Conservation (phyloP, 768 basidiomycete genomes). For the Amanita inopinata region DNA sequence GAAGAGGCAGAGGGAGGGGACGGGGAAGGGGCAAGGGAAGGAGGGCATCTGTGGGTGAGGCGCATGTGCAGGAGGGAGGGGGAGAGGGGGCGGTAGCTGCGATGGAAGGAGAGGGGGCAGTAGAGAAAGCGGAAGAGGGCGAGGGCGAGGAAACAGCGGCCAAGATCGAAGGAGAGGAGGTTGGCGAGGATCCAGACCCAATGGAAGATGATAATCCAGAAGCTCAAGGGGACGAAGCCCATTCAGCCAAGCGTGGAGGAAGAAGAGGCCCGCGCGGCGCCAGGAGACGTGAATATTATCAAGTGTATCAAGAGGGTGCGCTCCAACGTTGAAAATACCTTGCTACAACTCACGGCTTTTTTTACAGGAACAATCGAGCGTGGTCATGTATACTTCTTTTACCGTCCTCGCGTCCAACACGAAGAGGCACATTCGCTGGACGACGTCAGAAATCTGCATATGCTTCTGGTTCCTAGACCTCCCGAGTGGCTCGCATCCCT, state of each 20-base stretch:
- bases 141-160: no score
- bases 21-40: no score
- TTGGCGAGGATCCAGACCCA: neutral
- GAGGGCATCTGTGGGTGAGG: no score
- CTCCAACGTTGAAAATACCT: neutral
- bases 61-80: no score
- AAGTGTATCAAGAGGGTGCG: constrained; percentile 10
- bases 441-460: constrained; percentile 48
- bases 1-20: no score
- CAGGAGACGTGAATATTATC: constrained; percentile 15
- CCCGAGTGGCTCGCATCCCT: constrained; percentile 22
- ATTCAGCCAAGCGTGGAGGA: no score
- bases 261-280: constrained; percentile 12
- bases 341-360: constrained; percentile 15
- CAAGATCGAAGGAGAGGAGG: neutral
- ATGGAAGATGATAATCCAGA: neutral
- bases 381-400: constrained; percentile 58
- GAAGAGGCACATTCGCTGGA: constrained; percentile 46
- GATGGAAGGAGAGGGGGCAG: neutral
- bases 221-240: neutral
- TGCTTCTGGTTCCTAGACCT: constrained; percentile 48
- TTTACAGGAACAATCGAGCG: constrained; percentile 44
- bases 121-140: neutral
- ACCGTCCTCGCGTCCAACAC: constrained; percentile 44
- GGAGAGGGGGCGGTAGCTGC: neutral